phyloP scores from a whole-genome alignment of 2,329 filamentous ascomycete species.

The Sarocladium kiliense region DNA sequence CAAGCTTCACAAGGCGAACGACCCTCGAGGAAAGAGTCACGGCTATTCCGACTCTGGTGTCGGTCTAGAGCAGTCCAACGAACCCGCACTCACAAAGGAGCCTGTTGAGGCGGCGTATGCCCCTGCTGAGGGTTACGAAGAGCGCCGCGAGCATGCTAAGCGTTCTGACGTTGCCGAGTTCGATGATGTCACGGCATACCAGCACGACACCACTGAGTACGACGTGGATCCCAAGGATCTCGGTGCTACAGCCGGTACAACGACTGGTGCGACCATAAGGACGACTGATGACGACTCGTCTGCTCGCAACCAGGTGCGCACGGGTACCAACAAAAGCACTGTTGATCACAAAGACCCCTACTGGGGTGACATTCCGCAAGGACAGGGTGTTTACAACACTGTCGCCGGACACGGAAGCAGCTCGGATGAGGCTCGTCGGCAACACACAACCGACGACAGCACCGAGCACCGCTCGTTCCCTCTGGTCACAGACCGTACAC shows the following conservation, averaged over 20 bases:
- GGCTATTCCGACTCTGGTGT: constrained; percentile 2
- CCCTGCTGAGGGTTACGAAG: constrained; percentile 5
- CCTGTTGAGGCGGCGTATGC: constrained; percentile 5
- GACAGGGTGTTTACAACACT: constrained; percentile 6
- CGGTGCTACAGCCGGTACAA: not conserved
- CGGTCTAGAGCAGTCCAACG: not conserved
- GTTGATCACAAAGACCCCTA: constrained; percentile 4
- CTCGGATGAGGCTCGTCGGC: not conserved
- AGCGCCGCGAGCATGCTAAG: constrained; percentile 2
- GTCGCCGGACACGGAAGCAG: constrained; percentile 6
- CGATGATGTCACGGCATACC: not conserved
- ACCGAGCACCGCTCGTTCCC: not conserved
- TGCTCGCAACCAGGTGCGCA: not conserved
- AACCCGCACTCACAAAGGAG: not conserved
- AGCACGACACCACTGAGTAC: not conserved
- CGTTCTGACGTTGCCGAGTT: not conserved
- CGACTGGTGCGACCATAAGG: not conserved
- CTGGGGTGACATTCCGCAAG: constrained; percentile 4
- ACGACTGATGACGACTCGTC: not conserved
- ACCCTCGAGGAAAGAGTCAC: not conserved
- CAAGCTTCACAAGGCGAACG: constrained; percentile 9
- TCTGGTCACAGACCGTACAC: constrained; percentile 4
- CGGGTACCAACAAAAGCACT: not conserved
- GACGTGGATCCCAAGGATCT: constrained; percentile 2
- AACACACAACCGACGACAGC: not conserved